Evolutionary conservation across 257 asterid genomes (phyloP), one percentile per base, ranked within the genome.

Genomic region (Solanum chmielewskii): DNA sequence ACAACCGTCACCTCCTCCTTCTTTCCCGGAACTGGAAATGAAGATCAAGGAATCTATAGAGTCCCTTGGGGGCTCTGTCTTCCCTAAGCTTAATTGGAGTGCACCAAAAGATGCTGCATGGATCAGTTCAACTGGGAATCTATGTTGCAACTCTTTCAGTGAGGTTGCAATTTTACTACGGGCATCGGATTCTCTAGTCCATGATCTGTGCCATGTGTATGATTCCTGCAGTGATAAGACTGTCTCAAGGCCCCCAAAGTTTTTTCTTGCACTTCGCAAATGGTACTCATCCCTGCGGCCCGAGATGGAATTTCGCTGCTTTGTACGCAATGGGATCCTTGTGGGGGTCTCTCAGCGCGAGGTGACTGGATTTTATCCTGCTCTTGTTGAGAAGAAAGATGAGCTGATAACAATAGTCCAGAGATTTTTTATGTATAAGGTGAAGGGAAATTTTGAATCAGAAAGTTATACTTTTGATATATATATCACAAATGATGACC

Each of bases 61-160:
- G 84, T 49, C 94, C 83, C 94, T 97, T n/a, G 99, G 98, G 1
- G 98, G 98, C 20, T 95, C 98, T 77, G 91, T 92, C 23, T 93
- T 95, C 84, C 98, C 98, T 21, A 95, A 97, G 91, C 98, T 97
- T 41, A 97, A 97, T 89, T 97, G 98, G 98, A 94, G 96, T 83
- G 92, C 98, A 11, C 98, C 99, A 14, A 95, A 97, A 86, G 99
- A 97, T 81, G 44, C 98, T 56, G 97, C 98, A 20, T 97, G 99
- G 99, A 97, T 97, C 20, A 97, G 97, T 86, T 84, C 95, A 5
- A 92, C 93, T 5, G 94, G 97, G 78, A 93, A 83, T 89, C 98
- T 97, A 52, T 92, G 87, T 88, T 97, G 99, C 91, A 92, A 94
- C 33, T 90, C 91, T 83, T 95, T 97, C 90, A 83, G 93, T 25